Percentiles rank a stretch among this genome's conserved stretches.
These are phyloP conservation scores for Heterobasidion parviporum DNA, from an alignment of 1,284 basidiomycete species.

Conservation along the genomic window DNA sequence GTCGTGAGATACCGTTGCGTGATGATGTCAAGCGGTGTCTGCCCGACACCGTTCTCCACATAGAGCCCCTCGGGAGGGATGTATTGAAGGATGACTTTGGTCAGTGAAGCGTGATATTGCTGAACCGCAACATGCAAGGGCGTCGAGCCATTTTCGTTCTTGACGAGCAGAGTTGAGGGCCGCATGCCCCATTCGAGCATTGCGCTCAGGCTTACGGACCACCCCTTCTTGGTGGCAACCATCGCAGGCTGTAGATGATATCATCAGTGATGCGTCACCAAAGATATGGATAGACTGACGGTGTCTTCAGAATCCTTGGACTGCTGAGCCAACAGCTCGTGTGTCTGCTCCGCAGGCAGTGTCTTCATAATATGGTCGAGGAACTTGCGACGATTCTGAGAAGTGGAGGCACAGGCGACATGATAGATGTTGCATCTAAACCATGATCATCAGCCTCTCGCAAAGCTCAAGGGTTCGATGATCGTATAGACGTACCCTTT, in stretches of 20 bases:
- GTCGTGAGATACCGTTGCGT: neutral
- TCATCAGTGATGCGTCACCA: too few relatives aligned
- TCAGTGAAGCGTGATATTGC: constrained; percentile 23
- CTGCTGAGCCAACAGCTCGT: too few relatives aligned
- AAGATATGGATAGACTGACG: too few relatives aligned
- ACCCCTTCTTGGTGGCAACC: too few relatives aligned
- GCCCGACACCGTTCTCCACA: constrained; percentile 46
- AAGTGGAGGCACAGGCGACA: constrained; percentile 25
- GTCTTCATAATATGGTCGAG: constrained; percentile 4
- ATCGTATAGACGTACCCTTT: constrained; percentile 26
- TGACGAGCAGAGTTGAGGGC: constrained; percentile 24
- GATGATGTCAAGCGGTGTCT: constrained; percentile 40
- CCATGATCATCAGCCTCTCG: neutral
- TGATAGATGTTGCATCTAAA: constrained; percentile 49
- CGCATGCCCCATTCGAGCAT: constrained; percentile 27
- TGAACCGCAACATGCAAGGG: constrained; percentile 39
- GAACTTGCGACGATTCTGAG: constrained; percentile 8
- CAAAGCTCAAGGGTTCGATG: too few relatives aligned
- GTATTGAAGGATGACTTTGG: constrained; percentile 27
- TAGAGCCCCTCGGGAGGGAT: constrained; percentile 29
- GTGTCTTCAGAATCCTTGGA: too few relatives aligned
- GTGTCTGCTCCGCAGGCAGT: too few relatives aligned
- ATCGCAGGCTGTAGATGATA: too few relatives aligned
- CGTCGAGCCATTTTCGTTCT: constrained; percentile 34
- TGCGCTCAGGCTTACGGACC: constrained; percentile 14